Percentiles rank a stretch among this genome's conserved stretches.
phyloP scores from a whole-genome alignment of 2,329 filamentous ascomycete genomes.

The Fusarium chaquense region DNA sequence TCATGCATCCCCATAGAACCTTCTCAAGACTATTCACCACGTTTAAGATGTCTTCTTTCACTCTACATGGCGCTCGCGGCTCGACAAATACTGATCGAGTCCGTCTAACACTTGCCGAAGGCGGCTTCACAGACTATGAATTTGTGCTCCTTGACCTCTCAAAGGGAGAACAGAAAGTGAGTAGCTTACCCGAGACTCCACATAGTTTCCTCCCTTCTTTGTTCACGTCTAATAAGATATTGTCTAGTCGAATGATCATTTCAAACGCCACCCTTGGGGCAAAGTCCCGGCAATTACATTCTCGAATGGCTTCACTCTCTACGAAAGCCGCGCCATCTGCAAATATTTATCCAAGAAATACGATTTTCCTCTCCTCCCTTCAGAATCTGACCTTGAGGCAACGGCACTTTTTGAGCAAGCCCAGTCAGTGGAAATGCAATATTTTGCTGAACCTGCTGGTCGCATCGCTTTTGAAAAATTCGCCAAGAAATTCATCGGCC shows the following conservation, averaged over 20 bases:
- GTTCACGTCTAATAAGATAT: neutral
- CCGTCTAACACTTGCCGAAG: neutral
- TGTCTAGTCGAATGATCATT: neutral
- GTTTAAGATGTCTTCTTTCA: neutral
- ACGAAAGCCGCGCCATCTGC: neutral
- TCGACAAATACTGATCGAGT: neutral
- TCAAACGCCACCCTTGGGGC: neutral
- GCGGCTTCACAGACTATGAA: neutral
- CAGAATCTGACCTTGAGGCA: neutral
- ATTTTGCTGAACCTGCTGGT: neutral
- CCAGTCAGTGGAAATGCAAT: neutral
- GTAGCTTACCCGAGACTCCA: rapidly evolving
- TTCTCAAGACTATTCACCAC: neutral
- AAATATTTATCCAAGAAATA: neutral
- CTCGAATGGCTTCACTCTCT: neutral
- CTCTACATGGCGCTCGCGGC: neutral
- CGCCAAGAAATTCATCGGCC: neutral
- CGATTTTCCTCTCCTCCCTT: neutral
- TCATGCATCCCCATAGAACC: neutral
- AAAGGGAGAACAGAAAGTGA: slow-evolving; percentile 5
- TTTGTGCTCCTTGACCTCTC: neutral
- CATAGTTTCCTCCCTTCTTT: too few species aligned
- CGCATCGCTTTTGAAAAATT: neutral
- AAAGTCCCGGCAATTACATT: neutral
- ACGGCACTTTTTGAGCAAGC: neutral